A percentile compares a stretch with the other conserved stretches of the same genome.
phyloP scores from a whole-genome alignment of 768 basidiomycete species.

The Trametes elegans region DNA sequence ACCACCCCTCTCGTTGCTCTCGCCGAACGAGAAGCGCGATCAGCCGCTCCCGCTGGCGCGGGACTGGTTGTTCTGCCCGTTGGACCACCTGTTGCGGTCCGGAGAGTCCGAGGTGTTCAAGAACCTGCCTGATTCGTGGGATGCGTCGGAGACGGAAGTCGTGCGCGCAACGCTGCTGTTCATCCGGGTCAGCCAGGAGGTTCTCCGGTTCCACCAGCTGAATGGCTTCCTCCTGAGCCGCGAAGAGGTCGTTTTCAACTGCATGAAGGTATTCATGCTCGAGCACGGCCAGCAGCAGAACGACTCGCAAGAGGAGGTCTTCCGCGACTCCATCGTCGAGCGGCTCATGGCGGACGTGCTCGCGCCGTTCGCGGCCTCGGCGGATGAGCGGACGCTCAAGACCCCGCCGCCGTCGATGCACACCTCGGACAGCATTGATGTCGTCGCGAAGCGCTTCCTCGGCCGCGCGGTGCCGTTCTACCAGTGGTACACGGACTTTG shows the following conservation, averaged over 20 bases:
- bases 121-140: constrained; percentile 66
- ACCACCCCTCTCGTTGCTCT: constrained; percentile 21
- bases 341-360: constrained; percentile 60
- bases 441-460: constrained; percentile 56
- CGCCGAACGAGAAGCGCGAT: constrained; percentile 7
- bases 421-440: constrained; percentile 43
- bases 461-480: constrained; percentile 77
- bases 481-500: constrained; percentile 91
- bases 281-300: constrained; percentile 69
- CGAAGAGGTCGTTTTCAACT: constrained; percentile 64
- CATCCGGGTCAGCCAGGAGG: constrained; percentile 46
- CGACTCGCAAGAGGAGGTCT: constrained; percentile 58
- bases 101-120: constrained; percentile 70
- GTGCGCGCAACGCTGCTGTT: constrained; percentile 67
- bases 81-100: constrained; percentile 81
- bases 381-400: constrained; percentile 19
- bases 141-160: constrained; percentile 76
- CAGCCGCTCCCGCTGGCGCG: constrained; percentile 44
- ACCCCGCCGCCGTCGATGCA: constrained; percentile 17
- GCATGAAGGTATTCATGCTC: constrained; percentile 96
- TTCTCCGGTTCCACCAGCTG: constrained; percentile 43
- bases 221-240: constrained; percentile 42
- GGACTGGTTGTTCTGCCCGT: constrained; percentile 68
- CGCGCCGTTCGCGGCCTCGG: constrained; percentile 46
- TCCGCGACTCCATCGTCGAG: constrained; percentile 67